A percentile compares a stretch with the other conserved stretches of the same genome.
These are phyloP conservation scores for Ceratobasidium papillatum DNA, from an alignment of 1,284 basidiomycete genomes.

Conservation along the genomic window DNA sequence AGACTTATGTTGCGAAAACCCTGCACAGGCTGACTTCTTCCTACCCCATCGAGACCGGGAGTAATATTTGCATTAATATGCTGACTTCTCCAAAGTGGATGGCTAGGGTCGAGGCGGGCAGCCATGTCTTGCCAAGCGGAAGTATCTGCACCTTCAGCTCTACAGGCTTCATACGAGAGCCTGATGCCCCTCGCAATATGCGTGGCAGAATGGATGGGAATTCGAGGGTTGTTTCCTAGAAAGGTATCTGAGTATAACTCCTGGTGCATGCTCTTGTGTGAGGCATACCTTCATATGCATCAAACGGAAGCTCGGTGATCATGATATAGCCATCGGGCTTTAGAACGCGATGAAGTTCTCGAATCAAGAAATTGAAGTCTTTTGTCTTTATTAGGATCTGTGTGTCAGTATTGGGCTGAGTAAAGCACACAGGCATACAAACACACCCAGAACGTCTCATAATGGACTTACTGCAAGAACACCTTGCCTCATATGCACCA, in stretches of 20 bases:
- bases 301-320: background rate
- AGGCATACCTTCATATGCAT: background rate
- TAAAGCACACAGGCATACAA: background rate
- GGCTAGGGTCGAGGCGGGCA: background rate
- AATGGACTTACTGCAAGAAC: background rate
- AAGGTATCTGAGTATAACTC: background rate
- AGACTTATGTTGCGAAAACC: background rate
- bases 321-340: background rate
- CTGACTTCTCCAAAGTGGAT: background rate
- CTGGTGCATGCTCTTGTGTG: too few relatives aligned
- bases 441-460: too few relatives aligned
- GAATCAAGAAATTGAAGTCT: constrained; percentile 5
- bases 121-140: constrained; percentile 11
- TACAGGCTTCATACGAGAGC: background rate
- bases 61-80: too few relatives aligned
- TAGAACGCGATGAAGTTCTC: constrained; percentile 10
- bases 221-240: background rate
- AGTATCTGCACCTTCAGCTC: background rate
- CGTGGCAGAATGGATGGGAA: background rate
- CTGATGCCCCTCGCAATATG: background rate
- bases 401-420: too few relatives aligned
- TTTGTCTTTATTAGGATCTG: background rate
- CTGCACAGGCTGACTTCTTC: background rate
- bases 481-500: constrained; percentile 1
- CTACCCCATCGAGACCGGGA: background rate